These are phyloP conservation scores for Beverwykella pulmonaria DNA, from an alignment of 495 filamentous ascomycete genomes.

Conservation along the genomic window DNA sequence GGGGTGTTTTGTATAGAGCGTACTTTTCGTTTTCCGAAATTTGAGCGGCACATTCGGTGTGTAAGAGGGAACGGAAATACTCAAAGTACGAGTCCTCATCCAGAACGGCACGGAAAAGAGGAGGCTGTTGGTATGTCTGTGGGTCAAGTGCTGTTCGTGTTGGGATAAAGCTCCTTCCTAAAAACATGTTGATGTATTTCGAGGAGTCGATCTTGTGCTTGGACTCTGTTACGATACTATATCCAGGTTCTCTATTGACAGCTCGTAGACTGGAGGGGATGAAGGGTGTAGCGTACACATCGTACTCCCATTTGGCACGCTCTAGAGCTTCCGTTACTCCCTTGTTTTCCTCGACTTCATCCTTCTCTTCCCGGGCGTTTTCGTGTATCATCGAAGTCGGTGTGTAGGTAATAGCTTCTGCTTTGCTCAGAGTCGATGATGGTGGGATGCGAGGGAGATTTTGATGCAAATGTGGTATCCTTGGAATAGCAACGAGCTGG, in stretches of 20 bases:
- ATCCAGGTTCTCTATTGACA: background rate
- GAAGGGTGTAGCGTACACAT: conserved; percentile 8
- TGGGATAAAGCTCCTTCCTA: background rate
- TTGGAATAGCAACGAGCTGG: background rate
- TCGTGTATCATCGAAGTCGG: background rate
- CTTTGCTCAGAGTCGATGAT: background rate
- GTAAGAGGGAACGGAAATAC: background rate
- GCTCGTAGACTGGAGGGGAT: background rate
- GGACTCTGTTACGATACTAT: background rate
- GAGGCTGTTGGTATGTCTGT: background rate
- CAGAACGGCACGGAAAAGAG: background rate
- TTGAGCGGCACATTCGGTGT: background rate
- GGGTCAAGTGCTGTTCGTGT: background rate
- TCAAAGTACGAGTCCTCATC: background rate
- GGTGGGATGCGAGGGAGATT: background rate
- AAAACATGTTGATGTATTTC: background rate
- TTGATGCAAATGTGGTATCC: background rate
- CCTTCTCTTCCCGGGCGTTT: background rate
- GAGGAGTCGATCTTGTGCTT: background rate
- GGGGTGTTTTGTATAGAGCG: conserved; percentile 31
- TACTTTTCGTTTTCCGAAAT: conserved; percentile 25
- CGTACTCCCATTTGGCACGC: background rate
- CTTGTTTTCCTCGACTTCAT: background rate
- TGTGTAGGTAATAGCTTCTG: background rate
- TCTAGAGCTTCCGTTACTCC: background rate